phyloP scores from a whole-genome alignment of 2,329 filamentous ascomycete genomes.

The Cordyceps cicadae region DNA sequence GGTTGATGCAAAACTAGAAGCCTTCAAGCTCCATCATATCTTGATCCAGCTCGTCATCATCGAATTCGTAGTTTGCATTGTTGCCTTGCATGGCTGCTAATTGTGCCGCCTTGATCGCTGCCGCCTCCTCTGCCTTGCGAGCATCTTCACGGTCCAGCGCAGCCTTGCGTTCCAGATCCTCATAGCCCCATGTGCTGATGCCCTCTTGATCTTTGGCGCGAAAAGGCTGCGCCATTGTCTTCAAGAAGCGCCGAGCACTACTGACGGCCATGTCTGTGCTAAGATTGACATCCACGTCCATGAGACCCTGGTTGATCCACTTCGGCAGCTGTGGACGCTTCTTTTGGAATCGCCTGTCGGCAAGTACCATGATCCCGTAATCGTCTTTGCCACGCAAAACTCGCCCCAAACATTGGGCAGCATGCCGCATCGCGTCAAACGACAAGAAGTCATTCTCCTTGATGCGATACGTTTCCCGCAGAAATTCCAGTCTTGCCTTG shows the following conservation, averaged over 20 bases:
- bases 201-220: constrained; percentile 76
- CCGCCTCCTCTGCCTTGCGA: constrained; percentile 47
- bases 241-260: constrained; percentile 78
- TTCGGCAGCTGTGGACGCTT: constrained; percentile 86
- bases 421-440: constrained; percentile 99
- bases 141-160: constrained; percentile 64
- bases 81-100: constrained; percentile 13
- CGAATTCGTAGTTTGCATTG: constrained; percentile 42
- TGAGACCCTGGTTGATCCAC: constrained; percentile 87
- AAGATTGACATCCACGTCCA: constrained; percentile 79
- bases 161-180: constrained; percentile 71
- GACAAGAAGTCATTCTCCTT: constrained; percentile 95
- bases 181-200: constrained; percentile 82
- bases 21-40: constrained; percentile 47
- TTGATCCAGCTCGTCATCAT: constrained; percentile 44
- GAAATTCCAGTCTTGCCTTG: constrained; percentile 88
- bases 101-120: constrained; percentile 21
- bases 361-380: constrained; percentile 99
- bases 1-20: constrained; percentile 10
- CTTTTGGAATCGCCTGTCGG: constrained; percentile 87
- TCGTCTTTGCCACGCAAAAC: constrained; percentile 95
- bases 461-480: constrained; percentile 96
- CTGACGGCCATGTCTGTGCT: constrained; percentile 94
- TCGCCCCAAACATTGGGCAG: constrained; percentile 89
- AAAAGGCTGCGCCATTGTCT: constrained; percentile 89